phyloP scores from a whole-genome alignment of 805 yeast genomes.

The Gaillardinia entomophila region DNA sequence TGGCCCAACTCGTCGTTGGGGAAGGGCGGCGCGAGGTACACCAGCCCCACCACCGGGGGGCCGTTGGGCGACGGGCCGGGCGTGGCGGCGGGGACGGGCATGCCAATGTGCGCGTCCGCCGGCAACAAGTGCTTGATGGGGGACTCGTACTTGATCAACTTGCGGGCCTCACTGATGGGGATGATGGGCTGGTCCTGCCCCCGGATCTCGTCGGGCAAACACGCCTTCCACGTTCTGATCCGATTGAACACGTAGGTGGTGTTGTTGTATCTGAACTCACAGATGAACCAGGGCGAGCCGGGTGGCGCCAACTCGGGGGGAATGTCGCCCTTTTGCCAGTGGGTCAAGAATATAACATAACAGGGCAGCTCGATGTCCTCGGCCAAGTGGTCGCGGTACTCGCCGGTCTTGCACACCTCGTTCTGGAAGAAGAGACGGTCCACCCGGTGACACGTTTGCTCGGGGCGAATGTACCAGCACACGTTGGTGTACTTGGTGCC shows the following conservation, averaged over 20 bases:
- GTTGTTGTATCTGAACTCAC: slow-evolving; percentile 93
- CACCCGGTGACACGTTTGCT: slow-evolving; percentile 91
- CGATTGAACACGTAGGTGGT: slow-evolving; percentile 85
- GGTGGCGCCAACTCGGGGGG: slow-evolving; percentile 53
- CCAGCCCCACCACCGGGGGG: slow-evolving; percentile 93
- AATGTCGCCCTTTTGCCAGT: slow-evolving; percentile 93
- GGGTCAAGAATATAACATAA: slow-evolving; percentile 89
- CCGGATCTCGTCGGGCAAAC: slow-evolving; percentile 94
- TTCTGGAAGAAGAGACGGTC: slow-evolving; percentile 88
- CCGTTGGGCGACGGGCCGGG: slow-evolving; percentile 74
- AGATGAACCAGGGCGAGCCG: slow-evolving; percentile 83
- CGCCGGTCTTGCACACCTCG: slow-evolving; percentile 95
- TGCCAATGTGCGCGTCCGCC: slow-evolving; percentile 62
- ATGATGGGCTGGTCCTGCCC: slow-evolving; percentile 68
- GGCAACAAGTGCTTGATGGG: slow-evolving; percentile 79
- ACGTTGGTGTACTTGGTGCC: slow-evolving; percentile 81
- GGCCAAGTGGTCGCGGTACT: slow-evolving; percentile 88
- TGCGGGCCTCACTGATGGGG: slow-evolving; percentile 62
- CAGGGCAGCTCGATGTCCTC: slow-evolving; percentile 90
- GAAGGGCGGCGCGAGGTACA: slow-evolving; percentile 69
- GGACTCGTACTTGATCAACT: slow-evolving; percentile 70
- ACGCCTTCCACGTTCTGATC: slow-evolving; percentile 97
- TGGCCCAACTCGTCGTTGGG: slow-evolving; percentile 82
- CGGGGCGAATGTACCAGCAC: slow-evolving; percentile 97
- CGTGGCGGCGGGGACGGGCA: slow-evolving; percentile 77